Evolutionary conservation across 768 basidiomycete genomes (phyloP).

Genomic region (Suillus subalutaceus): DNA sequence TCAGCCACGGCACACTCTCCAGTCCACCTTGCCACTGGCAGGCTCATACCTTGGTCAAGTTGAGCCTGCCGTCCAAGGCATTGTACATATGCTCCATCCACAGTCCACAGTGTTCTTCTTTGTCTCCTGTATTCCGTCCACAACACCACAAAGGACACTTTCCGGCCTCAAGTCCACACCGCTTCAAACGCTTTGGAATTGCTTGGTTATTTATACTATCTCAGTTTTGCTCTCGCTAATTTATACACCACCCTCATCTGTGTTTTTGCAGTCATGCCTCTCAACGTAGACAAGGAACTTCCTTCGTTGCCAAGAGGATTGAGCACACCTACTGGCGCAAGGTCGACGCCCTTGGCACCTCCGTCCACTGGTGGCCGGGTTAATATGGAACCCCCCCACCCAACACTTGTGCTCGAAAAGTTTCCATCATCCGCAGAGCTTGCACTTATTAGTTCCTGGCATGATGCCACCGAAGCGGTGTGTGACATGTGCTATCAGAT

Average conservation of each 20-base stretch:
- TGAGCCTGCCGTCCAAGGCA: background rate
- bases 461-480: constrained; percentile 27
- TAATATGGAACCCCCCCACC: constrained; percentile 15
- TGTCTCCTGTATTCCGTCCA: background rate
- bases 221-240: background rate
- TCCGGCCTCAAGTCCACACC: background rate
- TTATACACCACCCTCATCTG: background rate
- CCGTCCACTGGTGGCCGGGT: background rate
- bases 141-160: background rate
- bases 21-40: background rate
- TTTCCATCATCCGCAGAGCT: constrained; percentile 23
- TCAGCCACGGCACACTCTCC: background rate
- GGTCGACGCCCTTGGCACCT: background rate
- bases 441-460: constrained; percentile 26
- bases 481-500: constrained; percentile 12
- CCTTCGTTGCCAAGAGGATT: constrained; percentile 23
- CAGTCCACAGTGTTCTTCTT: background rate
- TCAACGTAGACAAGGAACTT: constrained; percentile 23
- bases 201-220: background rate
- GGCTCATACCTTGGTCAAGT: background rate
- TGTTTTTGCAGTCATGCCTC: constrained; percentile 13
- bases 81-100: background rate
- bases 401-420: constrained; percentile 22
- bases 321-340: background rate
- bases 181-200: background rate